Evolutionary conservation across 225 moss, liverwort and hornwort species (phyloP).

Genomic region (Neckera pumila): DNA sequence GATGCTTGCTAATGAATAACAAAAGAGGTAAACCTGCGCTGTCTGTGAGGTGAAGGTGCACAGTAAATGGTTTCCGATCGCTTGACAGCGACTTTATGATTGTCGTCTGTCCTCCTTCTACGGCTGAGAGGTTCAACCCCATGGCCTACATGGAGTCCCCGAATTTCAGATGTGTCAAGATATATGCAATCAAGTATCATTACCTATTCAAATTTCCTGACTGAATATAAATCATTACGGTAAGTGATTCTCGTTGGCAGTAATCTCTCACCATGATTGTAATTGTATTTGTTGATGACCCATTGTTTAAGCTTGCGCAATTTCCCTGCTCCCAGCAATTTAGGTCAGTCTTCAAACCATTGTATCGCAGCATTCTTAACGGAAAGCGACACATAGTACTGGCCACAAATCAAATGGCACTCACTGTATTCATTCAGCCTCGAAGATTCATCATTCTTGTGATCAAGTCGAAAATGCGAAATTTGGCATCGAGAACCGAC

Average conservation of each 20-base stretch:
- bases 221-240: neutral
- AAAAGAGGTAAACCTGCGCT: constrained; percentile 1
- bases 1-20: neutral
- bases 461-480: neutral
- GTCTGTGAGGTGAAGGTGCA: constrained; percentile 29
- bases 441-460: neutral
- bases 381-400: neutral
- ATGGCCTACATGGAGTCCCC: constrained; percentile 13
- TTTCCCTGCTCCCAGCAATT: constrained; percentile 2
- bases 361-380: neutral
- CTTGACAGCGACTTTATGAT: constrained; percentile 29
- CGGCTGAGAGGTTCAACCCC: constrained; percentile 25
- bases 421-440: neutral
- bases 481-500: neutral
- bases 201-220: neutral
- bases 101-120: constrained; percentile 30
- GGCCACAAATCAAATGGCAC: neutral
- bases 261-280: constrained; percentile 20
- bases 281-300: neutral
- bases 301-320: neutral
- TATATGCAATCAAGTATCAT: neutral
- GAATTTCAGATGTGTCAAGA: neutral
- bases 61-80: constrained; percentile 22
- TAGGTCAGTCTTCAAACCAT: neutral
- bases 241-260: neutral